Percentiles rank a stretch among this genome's conserved stretches.
These are phyloP conservation scores for Omphalotus olearius DNA, from an alignment of 1,284 basidiomycete genomes.

Conservation along the genomic window DNA sequence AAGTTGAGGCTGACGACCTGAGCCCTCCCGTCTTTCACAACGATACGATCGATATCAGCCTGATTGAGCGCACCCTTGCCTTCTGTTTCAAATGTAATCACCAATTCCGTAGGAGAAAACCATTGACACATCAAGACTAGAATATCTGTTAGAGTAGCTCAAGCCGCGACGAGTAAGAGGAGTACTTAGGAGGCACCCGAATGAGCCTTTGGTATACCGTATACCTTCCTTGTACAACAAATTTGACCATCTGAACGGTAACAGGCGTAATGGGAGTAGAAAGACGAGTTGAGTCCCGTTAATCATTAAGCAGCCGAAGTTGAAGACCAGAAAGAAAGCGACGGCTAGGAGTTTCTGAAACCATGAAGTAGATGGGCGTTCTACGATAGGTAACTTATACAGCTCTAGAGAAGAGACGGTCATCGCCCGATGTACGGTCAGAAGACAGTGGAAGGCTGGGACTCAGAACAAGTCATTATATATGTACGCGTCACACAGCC, in stretches of 20 bases:
- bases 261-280: constrained; percentile 57
- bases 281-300: constrained; percentile 68
- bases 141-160: constrained; percentile 5
- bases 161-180: constrained; percentile 15
- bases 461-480: neutral
- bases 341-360: constrained; percentile 45
- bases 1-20: constrained; percentile 59
- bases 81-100: constrained; percentile 71
- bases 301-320: constrained; percentile 63
- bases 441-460: neutral
- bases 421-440: neutral
- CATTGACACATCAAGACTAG: constrained; percentile 74
- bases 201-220: constrained; percentile 79
- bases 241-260: constrained; percentile 47
- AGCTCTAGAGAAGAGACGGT: constrained; percentile 18
- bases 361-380: constrained; percentile 57
- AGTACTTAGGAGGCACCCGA: constrained; percentile 71
- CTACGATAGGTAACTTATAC: constrained; percentile 53
- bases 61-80: constrained; percentile 57
- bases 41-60: constrained; percentile 52
- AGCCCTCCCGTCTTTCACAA: constrained; percentile 56
- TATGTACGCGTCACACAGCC: neutral
- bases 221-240: constrained; percentile 64
- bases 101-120: constrained; percentile 77
- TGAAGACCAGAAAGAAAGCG: constrained; percentile 60